Evolutionary conservation across 2,329 filamentous ascomycete genomes (phyloP), one percentile per base, ranked within the genome.

Genomic region (Colletotrichum graminicola): DNA sequence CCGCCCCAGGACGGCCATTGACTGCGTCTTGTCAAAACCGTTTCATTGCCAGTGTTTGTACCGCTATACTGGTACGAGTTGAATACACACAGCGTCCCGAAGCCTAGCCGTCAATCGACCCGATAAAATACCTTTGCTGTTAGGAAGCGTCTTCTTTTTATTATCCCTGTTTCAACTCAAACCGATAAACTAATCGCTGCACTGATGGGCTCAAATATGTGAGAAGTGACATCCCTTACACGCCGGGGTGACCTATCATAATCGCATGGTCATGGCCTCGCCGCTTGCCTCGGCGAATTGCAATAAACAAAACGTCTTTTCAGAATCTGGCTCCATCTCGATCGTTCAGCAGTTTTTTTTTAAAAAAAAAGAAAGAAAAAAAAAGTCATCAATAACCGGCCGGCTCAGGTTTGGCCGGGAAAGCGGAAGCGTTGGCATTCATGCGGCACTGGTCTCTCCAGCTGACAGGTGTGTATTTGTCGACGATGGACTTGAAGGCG

Each of bases 401-500:
- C n/a, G 84, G 85, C 76, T 90, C 86, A 0, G 84, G 83, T 73
- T 84, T 83, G 23, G 74, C 67, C 1, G 88, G 86, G 68, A 88
- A 84, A 2, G 82, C 80, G 0, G 87, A 81, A 11, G 77, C 80
- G 32, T 80, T 79, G 23, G 82, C 74, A 72, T 87, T 86, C 56
- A 78, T 74, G n/a, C 81, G 82, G 75, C 88, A 90, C 72, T 89
- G 81, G 29, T 82, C 78, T 74, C 83, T 87, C 95, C 95, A 98
- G 79, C 94, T 88, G 70, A 84, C 84, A 0, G 96, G 96, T 1
- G 94, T 96, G 78, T 93, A 97, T 77, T 94, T 94, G 82, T 98
- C 95, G 2, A 96, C 94, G 66, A 98, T 93, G 62, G 89, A 85
- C 82, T 98, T 98, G 86, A 99, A 99, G 0, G 95, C 94, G 67